Evolutionary conservation across 139 green algal genomes (phyloP).

Genomic region (Chlamydomonas urium): DNA sequence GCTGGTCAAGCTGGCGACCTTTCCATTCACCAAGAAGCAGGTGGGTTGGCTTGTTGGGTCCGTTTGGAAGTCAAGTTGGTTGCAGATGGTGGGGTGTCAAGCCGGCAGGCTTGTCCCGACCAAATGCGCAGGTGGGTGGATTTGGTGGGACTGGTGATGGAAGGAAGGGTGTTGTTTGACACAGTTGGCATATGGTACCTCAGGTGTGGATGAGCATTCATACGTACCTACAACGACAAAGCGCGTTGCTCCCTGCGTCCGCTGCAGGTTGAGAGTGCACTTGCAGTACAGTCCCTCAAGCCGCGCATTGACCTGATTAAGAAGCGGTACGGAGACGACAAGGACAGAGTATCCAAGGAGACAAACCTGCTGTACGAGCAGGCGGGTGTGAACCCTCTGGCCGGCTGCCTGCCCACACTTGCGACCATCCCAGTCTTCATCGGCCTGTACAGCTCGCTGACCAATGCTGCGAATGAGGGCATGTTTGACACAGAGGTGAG

Average conservation of each 20-base stretch:
- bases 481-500: constrained; percentile 40
- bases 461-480: constrained; percentile 49
- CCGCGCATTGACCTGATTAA: constrained; percentile 89
- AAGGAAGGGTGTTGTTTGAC: no score
- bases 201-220: no score
- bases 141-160: no score
- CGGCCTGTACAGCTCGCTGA: constrained; percentile 69
- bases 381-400: constrained; percentile 76
- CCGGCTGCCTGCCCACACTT: constrained; percentile 82
- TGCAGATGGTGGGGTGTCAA: no score
- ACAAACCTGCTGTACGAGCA: constrained; percentile 84
- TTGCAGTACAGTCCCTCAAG: constrained; percentile 82
- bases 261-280: constrained; percentile 73
- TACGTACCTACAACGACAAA: no score
- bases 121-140: no score
- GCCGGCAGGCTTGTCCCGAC: no score
- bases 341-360: constrained; percentile 73
- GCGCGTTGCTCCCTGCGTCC: no score
- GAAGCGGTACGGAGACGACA: constrained; percentile 80
- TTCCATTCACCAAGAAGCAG: constrained; percentile 93
- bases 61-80: no score
- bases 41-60: constrained; percentile 30
- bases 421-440: constrained; percentile 92
- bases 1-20: constrained; percentile 89
- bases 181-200: no score